These are phyloP conservation scores for Phoma herbarum DNA, from an alignment of 2,329 filamentous ascomycete genomes.

Conservation along the genomic window DNA sequence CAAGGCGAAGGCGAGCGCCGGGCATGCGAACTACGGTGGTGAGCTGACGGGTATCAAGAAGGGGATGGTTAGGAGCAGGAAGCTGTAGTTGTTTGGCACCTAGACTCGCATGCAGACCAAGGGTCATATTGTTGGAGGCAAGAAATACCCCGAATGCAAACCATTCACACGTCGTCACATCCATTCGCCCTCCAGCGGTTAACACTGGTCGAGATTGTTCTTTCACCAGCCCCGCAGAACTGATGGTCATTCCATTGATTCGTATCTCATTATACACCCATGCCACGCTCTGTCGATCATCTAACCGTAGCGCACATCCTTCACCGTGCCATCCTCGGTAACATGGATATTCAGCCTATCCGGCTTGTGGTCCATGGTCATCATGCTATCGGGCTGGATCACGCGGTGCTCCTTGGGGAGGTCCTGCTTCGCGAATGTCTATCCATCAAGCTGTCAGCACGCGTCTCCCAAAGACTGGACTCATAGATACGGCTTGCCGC, in stretches of 20 bases:
- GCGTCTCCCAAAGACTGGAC: no score
- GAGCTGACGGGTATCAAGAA: constrained; percentile 96
- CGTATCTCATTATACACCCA: neutral
- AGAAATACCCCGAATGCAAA: constrained; percentile 7
- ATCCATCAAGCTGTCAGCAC: neutral
- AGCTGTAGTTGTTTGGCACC: constrained; percentile 74
- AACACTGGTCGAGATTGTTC: no score
- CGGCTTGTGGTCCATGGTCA: constrained; percentile 59
- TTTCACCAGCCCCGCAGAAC: neutral
- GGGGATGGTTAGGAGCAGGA: constrained; percentile 90
- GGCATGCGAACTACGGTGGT: constrained; percentile 71
- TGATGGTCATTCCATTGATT: neutral
- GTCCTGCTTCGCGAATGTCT: constrained; percentile 62
- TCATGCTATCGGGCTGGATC: constrained; percentile 56
- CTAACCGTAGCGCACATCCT: constrained; percentile 58
- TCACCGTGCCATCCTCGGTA: constrained; percentile 58
- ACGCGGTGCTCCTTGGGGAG: constrained; percentile 59
- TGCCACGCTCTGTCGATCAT: no score
- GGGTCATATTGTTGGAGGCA: neutral
- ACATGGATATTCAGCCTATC: constrained; percentile 61
- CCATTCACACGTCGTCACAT: neutral
- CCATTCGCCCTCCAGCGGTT: no score
- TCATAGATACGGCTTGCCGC: no score
- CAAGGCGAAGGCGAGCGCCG: constrained; percentile 79
- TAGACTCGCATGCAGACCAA: no score